Conservation (phyloP, 176 grass and related monocot genomes). For the Raddia guianensis region DNA sequence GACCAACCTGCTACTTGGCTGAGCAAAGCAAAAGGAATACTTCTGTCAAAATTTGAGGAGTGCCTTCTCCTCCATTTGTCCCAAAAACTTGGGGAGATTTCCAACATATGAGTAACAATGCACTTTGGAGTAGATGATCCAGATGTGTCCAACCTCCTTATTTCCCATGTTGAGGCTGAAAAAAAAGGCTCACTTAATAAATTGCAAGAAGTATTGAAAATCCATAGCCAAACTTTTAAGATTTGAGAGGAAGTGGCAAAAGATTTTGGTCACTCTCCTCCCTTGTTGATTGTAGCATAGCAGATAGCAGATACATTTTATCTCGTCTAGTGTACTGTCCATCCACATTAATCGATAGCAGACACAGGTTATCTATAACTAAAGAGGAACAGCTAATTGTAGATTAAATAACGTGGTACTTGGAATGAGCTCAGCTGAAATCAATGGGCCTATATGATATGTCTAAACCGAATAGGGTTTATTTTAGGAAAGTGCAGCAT, state of each 20-base stretch:
- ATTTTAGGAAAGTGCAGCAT: too few species aligned
- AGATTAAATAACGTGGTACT: too few species aligned
- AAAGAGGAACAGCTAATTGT: too few species aligned
- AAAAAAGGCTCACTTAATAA: conserved; percentile 28
- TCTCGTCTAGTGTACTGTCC: background rate
- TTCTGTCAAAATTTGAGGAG: conserved; percentile 76
- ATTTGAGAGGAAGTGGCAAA: background rate
- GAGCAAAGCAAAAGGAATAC: conserved; percentile 80
- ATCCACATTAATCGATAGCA: too few species aligned
- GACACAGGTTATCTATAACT: too few species aligned
- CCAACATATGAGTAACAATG: conserved; percentile 85
- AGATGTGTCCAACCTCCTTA: conserved; percentile 58
- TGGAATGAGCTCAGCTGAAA: too few species aligned
- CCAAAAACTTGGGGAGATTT: conserved; percentile 69
- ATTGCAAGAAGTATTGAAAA: conserved; percentile 21
- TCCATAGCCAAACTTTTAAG: background rate
- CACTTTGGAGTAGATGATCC: conserved; percentile 60
- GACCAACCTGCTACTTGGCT: conserved; percentile 93
- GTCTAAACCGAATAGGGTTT: too few species aligned
- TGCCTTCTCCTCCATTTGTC: conserved; percentile 72
- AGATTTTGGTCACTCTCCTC: background rate
- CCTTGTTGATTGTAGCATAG: conserved; percentile 1
- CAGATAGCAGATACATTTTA: conserved; percentile 7
- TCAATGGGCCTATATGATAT: too few species aligned
- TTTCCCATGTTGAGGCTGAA: conserved; percentile 96